Evolutionary conservation across 2,329 filamentous ascomycete genomes (phyloP), one percentile per base, ranked within the genome.

Genomic region (Magnaporthiopsis incrustans): DNA sequence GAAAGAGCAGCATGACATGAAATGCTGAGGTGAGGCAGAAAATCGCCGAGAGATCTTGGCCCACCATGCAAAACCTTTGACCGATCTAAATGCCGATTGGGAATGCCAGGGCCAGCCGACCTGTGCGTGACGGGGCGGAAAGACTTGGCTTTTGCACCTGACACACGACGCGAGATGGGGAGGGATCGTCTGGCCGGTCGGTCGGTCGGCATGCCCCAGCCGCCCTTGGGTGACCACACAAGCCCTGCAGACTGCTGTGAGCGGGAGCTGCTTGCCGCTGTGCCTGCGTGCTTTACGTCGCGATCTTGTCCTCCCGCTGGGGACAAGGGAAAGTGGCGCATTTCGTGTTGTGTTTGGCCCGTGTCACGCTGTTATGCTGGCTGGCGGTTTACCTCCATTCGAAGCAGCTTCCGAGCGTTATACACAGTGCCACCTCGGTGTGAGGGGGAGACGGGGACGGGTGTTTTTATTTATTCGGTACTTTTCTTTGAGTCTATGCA

Each of bases 181-280:
- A 6, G 7, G 30, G 30, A 30, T 30, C 30, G 30, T 4, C 30
- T 30, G 30, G 30, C 30, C 4, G 4, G 30, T 30, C 30, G 30
- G 30, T 6, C 4, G 4, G 30, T 30, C 30, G 30, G 30, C 30
- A 30, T 30, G 30, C 10, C 44, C 18, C 44, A 53, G 22, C 44
- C 44, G 22, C 10, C 44, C 44, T 11, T 53, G n/a, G 44, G 44
- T 25, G 18, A 53, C 44, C 44, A 53, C 38, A 44, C 33, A 8
- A 18, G 38, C 38, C 38, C 18, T 53, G 6, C 44, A 22, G 18
- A 8, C 44, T 53, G 44, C 44, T 53, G 44, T 53, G 44, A 11
- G 22, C 44, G 44, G 44, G 44, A 53, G 22, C 44, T 53, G 44
- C 44, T n/a, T 67, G 25, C 38, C 63, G 5, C 64, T 64, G 15